Evolutionary conservation across 176 grass and related monocot genomes (phyloP).

Genomic region (Oryza officinalis): DNA sequence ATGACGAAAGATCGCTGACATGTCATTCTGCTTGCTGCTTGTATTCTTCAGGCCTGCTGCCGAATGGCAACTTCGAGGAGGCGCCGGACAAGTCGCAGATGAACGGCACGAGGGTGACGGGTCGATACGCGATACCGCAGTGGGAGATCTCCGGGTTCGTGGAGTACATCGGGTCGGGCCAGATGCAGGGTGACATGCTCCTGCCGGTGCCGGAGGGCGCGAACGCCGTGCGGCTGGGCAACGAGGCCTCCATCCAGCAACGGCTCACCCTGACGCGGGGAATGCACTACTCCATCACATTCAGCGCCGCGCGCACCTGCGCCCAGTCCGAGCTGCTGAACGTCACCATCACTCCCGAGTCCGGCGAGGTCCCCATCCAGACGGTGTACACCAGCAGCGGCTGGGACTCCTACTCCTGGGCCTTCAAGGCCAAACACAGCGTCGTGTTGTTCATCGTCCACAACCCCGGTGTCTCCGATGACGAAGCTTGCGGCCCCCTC

Average conservation of each 20-base stretch:
- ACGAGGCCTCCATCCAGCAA: slow-evolving; percentile 58
- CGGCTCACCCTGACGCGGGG: slow-evolving; percentile 32
- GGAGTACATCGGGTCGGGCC: slow-evolving; percentile 54
- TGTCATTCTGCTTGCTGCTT: neutral
- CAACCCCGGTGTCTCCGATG: slow-evolving; percentile 50
- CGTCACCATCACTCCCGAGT: slow-evolving; percentile 43
- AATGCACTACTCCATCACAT: slow-evolving; percentile 56
- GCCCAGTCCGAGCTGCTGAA: slow-evolving; percentile 62
- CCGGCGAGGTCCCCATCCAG: slow-evolving; percentile 57
- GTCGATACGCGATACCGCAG: slow-evolving; percentile 43
- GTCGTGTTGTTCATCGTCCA: slow-evolving; percentile 41
- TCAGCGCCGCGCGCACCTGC: slow-evolving; percentile 68
- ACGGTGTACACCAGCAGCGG: slow-evolving; percentile 60
- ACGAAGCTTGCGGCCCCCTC: slow-evolving; percentile 51
- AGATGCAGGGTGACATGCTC: slow-evolving; percentile 63
- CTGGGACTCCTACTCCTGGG: slow-evolving; percentile 71
- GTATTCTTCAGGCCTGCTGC: slow-evolving; percentile 42
- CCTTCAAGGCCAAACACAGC: slow-evolving; percentile 31
- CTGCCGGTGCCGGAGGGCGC: slow-evolving; percentile 65
- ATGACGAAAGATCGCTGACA: neutral
- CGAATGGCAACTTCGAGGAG: slow-evolving; percentile 69
- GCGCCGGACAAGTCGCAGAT: slow-evolving; percentile 40
- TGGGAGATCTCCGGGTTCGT: slow-evolving; percentile 57
- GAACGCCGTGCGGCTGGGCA: slow-evolving; percentile 60
- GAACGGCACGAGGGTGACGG: slow-evolving; percentile 41